Base-by-base conservation (phyloP, 140 eudicot species). In the Oenanthe javanica region DNA sequence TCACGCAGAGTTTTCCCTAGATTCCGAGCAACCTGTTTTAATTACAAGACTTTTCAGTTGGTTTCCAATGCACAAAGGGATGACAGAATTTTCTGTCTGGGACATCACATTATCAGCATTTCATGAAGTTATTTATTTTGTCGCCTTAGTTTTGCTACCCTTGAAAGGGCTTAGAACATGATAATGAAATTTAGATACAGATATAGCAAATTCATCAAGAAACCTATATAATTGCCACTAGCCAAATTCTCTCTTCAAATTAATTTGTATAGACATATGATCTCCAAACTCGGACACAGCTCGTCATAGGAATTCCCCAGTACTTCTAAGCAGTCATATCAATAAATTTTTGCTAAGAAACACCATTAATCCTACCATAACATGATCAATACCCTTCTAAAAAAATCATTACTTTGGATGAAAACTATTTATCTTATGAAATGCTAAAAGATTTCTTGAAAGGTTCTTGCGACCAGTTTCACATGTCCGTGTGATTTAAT, bases 1-100 rank as follows among this genome's bases (percentile, higher is more conserved):
- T 84, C 83, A 6, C 96, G 93, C 80, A 92, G 64, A 76, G 98
- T 92, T 88, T 92, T 90, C 3, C 98, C 98, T 77, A 94, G 59
- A 84, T 86, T 94, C 76, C 90, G 87, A 71, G 97, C 97, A 88
- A 92, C 96, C 98, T 94, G 91, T 64, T 78, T 83, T 25, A 79
- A 13, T 61, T 43, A 25, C 42, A 64, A 18, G 45, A 67, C 45
- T 54, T 18, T 25, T 21, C 63, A 40, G 80, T 77, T 55, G n/a
- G 31, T 27, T 43, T 46, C 40, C 55, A 48, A 43, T n/a, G n/a
- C 57, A 46, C 77, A 50, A 73, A 46, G 25, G 21, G 2, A 9
- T 73, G 57, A 25, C 16, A 46, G 18, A 11, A 46, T 47, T 19
- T 73, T 73, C 57, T 2, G 54, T 3, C 3, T n/a, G 21, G 21